Conservation (phyloP, 2,329 filamentous ascomycete genomes). For the Blumeria hordei region DNA sequence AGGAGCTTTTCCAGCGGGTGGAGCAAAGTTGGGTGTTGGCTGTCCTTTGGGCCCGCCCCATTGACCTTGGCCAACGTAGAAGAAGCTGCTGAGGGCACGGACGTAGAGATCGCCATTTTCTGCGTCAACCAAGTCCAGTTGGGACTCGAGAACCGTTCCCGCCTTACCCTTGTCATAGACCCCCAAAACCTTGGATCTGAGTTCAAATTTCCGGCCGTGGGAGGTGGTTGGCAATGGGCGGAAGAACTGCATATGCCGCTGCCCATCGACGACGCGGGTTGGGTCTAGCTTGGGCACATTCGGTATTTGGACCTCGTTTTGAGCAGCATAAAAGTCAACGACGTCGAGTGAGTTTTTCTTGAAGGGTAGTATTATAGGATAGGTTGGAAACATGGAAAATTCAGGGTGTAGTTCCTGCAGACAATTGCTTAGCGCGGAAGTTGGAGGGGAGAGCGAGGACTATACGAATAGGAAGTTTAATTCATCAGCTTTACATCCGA, state of each 20-base stretch:
- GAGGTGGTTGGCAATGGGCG: constrained; percentile 38
- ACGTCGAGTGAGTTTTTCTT: constrained; percentile 42
- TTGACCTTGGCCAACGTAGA: constrained; percentile 43
- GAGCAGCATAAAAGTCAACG: constrained; percentile 42
- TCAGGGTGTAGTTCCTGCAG: constrained; percentile 64
- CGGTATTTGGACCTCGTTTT: constrained; percentile 29
- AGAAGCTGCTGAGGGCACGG: constrained; percentile 32
- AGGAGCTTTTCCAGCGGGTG: constrained; percentile 45
- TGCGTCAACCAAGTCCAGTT: constrained; percentile 38
- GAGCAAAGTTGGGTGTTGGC: constrained; percentile 52
- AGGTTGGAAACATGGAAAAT: constrained; percentile 69
- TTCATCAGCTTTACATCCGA: constrained; percentile 62
- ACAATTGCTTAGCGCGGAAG: background rate
- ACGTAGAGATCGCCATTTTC: constrained; percentile 35
- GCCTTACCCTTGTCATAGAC: constrained; percentile 54
- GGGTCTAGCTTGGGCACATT: constrained; percentile 41
- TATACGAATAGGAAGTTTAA: constrained; percentile 77
- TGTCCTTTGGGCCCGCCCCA: constrained; percentile 88
- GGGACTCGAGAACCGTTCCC: constrained; percentile 41
- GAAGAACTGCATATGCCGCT: constrained; percentile 37
- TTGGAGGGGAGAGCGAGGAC: background rate
- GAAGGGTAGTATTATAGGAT: constrained; percentile 24
- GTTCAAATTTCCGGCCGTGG: constrained; percentile 35
- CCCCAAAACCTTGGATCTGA: constrained; percentile 37
- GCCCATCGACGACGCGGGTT: constrained; percentile 39